These are phyloP conservation scores for Hypoxylon fuscum DNA, from an alignment of 495 filamentous ascomycete genomes.

Conservation along the genomic window DNA sequence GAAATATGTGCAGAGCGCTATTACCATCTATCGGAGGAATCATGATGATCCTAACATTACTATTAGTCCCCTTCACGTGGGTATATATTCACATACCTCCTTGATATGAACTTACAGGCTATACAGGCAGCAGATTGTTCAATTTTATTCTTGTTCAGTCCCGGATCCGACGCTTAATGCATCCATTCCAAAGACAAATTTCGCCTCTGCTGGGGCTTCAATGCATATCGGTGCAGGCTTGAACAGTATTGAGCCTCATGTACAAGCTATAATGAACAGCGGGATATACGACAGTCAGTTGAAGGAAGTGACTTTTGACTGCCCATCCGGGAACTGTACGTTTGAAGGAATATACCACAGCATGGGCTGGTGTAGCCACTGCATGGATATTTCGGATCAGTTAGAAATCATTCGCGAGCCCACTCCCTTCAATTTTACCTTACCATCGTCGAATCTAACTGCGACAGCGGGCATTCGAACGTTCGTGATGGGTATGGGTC, in stretches of 20 bases:
- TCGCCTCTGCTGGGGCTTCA: constrained; percentile 5
- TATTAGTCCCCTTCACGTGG: constrained; percentile 35
- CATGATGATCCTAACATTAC: constrained; percentile 29
- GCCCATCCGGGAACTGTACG: constrained; percentile 36
- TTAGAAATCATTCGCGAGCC: constrained; percentile 1
- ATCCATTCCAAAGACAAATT: constrained; percentile 21
- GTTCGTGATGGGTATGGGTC: constrained; percentile 26
- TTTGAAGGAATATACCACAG: constrained; percentile 26
- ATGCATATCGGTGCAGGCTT: background rate
- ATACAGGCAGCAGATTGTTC: constrained; percentile 28
- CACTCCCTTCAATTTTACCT: constrained; percentile 2
- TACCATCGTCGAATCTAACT: constrained; percentile 20
- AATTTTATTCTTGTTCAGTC: constrained; percentile 25
- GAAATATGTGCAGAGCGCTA: constrained; percentile 13
- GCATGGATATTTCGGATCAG: constrained; percentile 28
- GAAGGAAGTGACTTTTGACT: constrained; percentile 10
- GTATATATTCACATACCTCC: background rate
- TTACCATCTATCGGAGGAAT: constrained; percentile 29
- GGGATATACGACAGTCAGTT: constrained; percentile 18
- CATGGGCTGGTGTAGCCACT: constrained; percentile 26
- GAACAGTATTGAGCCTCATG: background rate
- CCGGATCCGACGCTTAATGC: constrained; percentile 12
- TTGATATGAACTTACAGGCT: background rate
- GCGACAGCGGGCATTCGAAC: background rate
- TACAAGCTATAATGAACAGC: constrained; percentile 13